Conservation (phyloP, 352 stramenopile species). For the Globisporangium spinosum region DNA sequence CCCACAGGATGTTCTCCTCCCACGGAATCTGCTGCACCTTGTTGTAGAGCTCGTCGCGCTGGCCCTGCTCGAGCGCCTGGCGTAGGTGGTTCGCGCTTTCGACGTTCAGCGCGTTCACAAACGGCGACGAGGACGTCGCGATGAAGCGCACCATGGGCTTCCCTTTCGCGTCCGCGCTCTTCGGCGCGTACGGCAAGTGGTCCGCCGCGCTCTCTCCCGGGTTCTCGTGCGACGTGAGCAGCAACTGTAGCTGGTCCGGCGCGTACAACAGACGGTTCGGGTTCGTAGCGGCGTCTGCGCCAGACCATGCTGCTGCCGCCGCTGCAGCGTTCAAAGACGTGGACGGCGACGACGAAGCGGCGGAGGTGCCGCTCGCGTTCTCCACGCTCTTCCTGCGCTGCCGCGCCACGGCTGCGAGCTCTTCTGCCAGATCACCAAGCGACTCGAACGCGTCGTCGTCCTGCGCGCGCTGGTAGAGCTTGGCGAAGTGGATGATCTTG, state of each 20-base stretch:
- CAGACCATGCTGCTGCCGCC: neutral
- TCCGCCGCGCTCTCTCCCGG: conserved; percentile 32
- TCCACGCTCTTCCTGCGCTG: conserved; percentile 35
- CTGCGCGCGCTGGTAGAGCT: conserved; percentile 61
- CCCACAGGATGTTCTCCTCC: conserved; percentile 84
- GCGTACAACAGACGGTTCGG: conserved; percentile 33
- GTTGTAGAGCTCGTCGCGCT: conserved; percentile 64
- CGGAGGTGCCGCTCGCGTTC: neutral
- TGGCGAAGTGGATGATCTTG: conserved; percentile 49
- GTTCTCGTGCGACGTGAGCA: conserved; percentile 54
- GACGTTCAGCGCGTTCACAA: conserved; percentile 34
- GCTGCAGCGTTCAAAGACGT: neutral
- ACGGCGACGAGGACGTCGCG: conserved; percentile 54
- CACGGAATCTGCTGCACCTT: conserved; percentile 80
- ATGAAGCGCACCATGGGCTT: conserved; percentile 75
- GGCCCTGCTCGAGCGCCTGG: conserved; percentile 20
- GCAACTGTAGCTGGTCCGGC: conserved; percentile 58
- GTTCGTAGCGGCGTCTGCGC: conserved; percentile 19
- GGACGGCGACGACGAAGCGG: neutral
- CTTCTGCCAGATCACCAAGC: conserved; percentile 47
- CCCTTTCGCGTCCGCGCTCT: conserved; percentile 36
- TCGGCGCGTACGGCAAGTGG: conserved; percentile 30
- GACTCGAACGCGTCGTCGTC: conserved; percentile 51
- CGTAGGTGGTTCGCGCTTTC: conserved; percentile 15
- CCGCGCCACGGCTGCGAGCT: conserved; percentile 44